Evolutionary conservation across 2,329 filamentous ascomycete genomes (phyloP).

Genomic region (Ascomycota sp.): DNA sequence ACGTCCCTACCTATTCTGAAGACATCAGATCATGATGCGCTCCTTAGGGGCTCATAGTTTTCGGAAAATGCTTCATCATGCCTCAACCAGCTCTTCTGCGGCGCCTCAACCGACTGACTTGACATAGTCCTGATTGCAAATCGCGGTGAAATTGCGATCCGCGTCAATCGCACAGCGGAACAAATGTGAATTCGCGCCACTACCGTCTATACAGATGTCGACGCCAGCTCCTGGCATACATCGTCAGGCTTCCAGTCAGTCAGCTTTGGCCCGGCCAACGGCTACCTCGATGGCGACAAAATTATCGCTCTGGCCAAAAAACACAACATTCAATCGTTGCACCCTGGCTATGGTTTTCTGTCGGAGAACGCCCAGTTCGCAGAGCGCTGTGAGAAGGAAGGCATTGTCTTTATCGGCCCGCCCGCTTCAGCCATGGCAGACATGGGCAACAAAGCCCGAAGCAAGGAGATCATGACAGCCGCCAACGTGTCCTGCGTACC

Average conservation of each 20-base stretch:
- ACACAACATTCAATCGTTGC: constrained; percentile 73
- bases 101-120: constrained; percentile 26
- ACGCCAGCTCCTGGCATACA: constrained; percentile 73
- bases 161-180: constrained; percentile 74
- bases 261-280: constrained; percentile 62
- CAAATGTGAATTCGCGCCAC: constrained; percentile 82
- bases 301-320: constrained; percentile 79
- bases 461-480: constrained; percentile 89
- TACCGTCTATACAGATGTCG: constrained; percentile 85
- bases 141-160: constrained; percentile 86
- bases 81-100: constrained; percentile 12
- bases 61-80: constrained; percentile 19
- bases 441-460: constrained; percentile 85
- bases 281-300: constrained; percentile 81
- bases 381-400: constrained; percentile 68
- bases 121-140: constrained; percentile 83
- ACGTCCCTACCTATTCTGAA: no score
- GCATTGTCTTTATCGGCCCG: constrained; percentile 85
- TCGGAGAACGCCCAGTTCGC: constrained; percentile 90
- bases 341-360: constrained; percentile 90
- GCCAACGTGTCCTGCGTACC: constrained; percentile 95
- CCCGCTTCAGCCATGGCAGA: constrained; percentile 63
- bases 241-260: constrained; percentile 66
- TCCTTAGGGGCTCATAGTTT: constrained; percentile 31
- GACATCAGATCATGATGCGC: constrained; percentile 22